phyloP scores from a whole-genome alignment of 352 stramenopile genomes.

The Phytophthora foliorum region DNA sequence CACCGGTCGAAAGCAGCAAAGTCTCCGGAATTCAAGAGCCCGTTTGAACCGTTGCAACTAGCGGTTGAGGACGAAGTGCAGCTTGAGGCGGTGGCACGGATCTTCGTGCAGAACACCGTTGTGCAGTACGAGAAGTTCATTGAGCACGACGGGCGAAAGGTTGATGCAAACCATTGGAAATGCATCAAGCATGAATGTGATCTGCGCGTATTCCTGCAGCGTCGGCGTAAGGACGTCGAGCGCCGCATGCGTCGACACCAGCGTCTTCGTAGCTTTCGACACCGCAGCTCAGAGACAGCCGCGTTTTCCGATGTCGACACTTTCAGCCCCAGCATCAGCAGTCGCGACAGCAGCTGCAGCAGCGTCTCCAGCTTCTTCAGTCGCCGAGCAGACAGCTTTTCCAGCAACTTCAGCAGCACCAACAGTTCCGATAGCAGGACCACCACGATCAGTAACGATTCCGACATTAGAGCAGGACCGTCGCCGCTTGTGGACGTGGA shows the following conservation, averaged over 20 bases:
- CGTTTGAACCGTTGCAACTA: conserved; percentile 56
- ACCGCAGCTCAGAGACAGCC: conserved; percentile 27
- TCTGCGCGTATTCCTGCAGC: conserved; percentile 56
- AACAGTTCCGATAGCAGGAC: conserved; percentile 41
- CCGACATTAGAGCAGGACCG: conserved; percentile 18
- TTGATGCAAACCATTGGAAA: conserved; percentile 62
- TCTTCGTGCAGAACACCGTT: conserved; percentile 61
- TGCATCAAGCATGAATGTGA: conserved; percentile 60
- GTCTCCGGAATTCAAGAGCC: conserved; percentile 50
- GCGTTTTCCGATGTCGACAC: conserved; percentile 32
- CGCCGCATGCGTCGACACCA: conserved; percentile 42
- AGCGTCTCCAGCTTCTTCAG: conserved; percentile 39
- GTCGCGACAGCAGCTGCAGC: conserved; percentile 37
- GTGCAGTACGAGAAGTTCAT: conserved; percentile 66
- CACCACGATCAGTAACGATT: conserved; percentile 24
- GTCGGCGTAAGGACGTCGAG: conserved; percentile 45
- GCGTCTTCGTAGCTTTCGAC: conserved; percentile 32
- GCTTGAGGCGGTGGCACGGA: conserved; percentile 48
- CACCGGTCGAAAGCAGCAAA: conserved; percentile 20
- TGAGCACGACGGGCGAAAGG: conserved; percentile 43
- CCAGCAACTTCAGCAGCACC: conserved; percentile 38
- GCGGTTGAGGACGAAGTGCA: conserved; percentile 47
- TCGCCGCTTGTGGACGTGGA: conserved; percentile 26
- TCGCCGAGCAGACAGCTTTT: conserved; percentile 37
- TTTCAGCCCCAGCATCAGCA: conserved; percentile 31